phyloP scores from a whole-genome alignment of 768 basidiomycete genomes.

The Mycena indigotica region DNA sequence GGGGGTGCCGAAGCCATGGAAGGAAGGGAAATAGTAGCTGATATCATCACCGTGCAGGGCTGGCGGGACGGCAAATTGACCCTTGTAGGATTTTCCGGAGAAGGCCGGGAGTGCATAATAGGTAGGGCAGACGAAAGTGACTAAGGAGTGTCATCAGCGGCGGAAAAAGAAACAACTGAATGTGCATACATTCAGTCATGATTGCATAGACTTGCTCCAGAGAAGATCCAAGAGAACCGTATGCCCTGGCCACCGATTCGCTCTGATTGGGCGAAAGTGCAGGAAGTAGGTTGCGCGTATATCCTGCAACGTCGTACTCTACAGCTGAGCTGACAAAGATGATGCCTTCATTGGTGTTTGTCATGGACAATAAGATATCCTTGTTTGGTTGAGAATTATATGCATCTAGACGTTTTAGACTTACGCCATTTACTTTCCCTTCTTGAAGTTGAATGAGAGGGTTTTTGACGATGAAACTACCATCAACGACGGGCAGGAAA shows the following conservation, averaged over 20 bases:
- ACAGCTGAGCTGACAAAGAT: slow-evolving; percentile 22
- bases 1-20: background rate
- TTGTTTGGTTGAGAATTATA: background rate
- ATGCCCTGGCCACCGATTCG: slow-evolving; percentile 14
- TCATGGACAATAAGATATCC: slow-evolving; percentile 25
- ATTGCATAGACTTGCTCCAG: background rate
- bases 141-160: background rate
- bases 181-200: background rate
- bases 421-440: slow-evolving; percentile 36
- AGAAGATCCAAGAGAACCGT: slow-evolving; percentile 18
- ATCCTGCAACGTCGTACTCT: slow-evolving; percentile 10
- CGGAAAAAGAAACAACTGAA: background rate
- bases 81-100: background rate
- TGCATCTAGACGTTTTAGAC: background rate
- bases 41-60: background rate
- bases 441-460: slow-evolving; percentile 30
- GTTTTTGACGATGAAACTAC: slow-evolving; percentile 33
- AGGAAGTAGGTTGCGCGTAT: slow-evolving; percentile 27
- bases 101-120: background rate
- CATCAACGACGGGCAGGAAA: slow-evolving; percentile 37
- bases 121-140: background rate
- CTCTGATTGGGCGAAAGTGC: slow-evolving; percentile 19
- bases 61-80: background rate
- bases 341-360: slow-evolving; percentile 29
- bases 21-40: background rate